These are phyloP conservation scores for Ophiosphaerella herpotricha DNA, from an alignment of 2,329 filamentous ascomycete species.

Conservation along the genomic window DNA sequence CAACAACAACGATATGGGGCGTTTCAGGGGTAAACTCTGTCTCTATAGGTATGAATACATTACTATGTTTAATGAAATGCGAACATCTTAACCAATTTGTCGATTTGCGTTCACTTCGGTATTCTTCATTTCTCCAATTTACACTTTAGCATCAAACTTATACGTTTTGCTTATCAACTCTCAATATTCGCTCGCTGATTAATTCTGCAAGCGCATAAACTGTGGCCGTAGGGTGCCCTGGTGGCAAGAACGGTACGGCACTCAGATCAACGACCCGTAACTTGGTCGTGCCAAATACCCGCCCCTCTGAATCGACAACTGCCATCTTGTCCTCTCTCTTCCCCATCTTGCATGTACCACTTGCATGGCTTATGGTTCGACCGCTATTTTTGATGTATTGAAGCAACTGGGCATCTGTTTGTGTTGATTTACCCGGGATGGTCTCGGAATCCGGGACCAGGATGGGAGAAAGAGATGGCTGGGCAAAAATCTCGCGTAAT, in stretches of 20 bases:
- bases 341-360: constrained; percentile 38
- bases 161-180: not conserved
- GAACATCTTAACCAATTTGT: no score
- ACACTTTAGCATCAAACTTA: no score
- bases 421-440: constrained; percentile 20
- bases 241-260: constrained; percentile 41
- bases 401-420: constrained; percentile 26
- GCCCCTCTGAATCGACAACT: constrained; percentile 40
- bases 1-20: no score
- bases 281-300: constrained; percentile 35
- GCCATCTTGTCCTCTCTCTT: constrained; percentile 30
- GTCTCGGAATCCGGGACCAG: constrained; percentile 23
- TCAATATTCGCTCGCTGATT: constrained; percentile 27
- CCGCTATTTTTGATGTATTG: constrained; percentile 15
- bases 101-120: no score
- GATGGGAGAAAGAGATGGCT: constrained; percentile 8
- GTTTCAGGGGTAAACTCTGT: no score
- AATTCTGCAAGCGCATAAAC: constrained; percentile 38
- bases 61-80: no score
- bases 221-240: constrained; percentile 40
- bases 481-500: constrained; percentile 26
- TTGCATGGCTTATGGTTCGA: constrained; percentile 26
- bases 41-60: no score
- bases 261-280: constrained; percentile 42
- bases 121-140: no score